Conservation (phyloP, 805 yeast genomes). For the Ogataea nitratoaversa region DNA sequence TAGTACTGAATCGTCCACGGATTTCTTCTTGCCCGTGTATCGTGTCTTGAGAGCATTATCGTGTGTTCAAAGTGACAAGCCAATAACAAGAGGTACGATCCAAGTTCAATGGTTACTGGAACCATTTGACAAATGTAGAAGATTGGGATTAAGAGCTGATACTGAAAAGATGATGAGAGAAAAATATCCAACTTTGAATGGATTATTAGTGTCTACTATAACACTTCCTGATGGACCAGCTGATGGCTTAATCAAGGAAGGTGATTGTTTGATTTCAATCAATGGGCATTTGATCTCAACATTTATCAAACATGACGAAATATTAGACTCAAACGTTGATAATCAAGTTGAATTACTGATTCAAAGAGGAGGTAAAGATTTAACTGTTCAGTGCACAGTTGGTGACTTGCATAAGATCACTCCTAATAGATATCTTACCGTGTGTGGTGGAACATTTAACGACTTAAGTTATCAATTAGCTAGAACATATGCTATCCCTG, state of each 20-base stretch:
- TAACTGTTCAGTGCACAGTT: conserved; percentile 48
- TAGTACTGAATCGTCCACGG: conserved; percentile 84
- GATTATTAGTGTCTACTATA: conserved; percentile 77
- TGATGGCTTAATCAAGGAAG: conserved; percentile 67
- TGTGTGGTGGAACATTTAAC: conserved; percentile 84
- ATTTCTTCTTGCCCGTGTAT: conserved; percentile 82
- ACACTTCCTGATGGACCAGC: conserved; percentile 86
- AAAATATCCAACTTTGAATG: conserved; percentile 68
- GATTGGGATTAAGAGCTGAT: conserved; percentile 75
- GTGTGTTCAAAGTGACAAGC: conserved; percentile 55
- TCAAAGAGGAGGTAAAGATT: conserved; percentile 70
- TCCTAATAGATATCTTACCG: conserved; percentile 75
- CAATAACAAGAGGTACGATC: conserved; percentile 84
- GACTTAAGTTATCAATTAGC: conserved; percentile 87
- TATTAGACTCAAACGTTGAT: conserved; percentile 70
- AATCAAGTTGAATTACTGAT: conserved; percentile 49
- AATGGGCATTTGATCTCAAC: conserved; percentile 61
- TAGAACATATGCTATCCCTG: conserved; percentile 77
- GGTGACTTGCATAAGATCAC: conserved; percentile 80
- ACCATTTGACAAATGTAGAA: conserved; percentile 86
- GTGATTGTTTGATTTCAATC: conserved; percentile 76
- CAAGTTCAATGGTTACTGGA: conserved; percentile 85
- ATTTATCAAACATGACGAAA: conserved; percentile 78
- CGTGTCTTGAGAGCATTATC: conserved; percentile 77
- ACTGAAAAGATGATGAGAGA: conserved; percentile 69